A percentile compares a stretch with the other conserved stretches of the same genome.
Evolutionary conservation across 352 stramenopile species (phyloP).

Genomic region (Elongisporangium anandrum): DNA sequence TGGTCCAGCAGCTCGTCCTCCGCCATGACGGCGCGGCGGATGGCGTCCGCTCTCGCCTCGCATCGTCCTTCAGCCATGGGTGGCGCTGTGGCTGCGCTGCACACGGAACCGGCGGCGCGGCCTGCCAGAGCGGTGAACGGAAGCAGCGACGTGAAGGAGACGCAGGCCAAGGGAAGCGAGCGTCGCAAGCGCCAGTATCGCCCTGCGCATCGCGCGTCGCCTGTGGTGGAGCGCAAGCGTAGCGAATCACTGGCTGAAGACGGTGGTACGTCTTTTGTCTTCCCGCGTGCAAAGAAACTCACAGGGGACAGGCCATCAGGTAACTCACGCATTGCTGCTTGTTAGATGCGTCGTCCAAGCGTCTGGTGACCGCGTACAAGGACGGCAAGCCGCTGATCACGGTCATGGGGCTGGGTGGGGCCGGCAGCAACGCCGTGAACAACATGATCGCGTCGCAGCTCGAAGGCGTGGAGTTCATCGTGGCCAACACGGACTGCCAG

Average conservation of each 20-base stretch:
- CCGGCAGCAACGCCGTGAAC: constrained; percentile 86
- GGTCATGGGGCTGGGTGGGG: constrained; percentile 79
- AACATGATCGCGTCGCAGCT: constrained; percentile 89
- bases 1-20: neutral
- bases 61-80: neutral
- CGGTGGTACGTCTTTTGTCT: neutral
- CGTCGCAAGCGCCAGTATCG: constrained; percentile 23
- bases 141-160: neutral
- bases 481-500: constrained; percentile 95
- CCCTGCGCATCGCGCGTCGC: constrained; percentile 5
- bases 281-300: neutral
- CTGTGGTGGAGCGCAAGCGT: neutral
- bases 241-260: neutral
- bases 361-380: constrained; percentile 53
- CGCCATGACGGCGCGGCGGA: neutral
- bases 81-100: neutral
- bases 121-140: neutral
- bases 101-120: neutral
- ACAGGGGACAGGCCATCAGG: neutral
- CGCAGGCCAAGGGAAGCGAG: constrained; percentile 4
- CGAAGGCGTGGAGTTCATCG: constrained; percentile 93
- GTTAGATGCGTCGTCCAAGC: neutral
- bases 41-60: neutral
- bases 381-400: constrained; percentile 84
- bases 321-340: neutral